A percentile compares a stretch with the other conserved stretches of the same genome.
Conservation (phyloP, 2,329 filamentous ascomycete genomes). For the Pseudogymnoascus sp. region DNA sequence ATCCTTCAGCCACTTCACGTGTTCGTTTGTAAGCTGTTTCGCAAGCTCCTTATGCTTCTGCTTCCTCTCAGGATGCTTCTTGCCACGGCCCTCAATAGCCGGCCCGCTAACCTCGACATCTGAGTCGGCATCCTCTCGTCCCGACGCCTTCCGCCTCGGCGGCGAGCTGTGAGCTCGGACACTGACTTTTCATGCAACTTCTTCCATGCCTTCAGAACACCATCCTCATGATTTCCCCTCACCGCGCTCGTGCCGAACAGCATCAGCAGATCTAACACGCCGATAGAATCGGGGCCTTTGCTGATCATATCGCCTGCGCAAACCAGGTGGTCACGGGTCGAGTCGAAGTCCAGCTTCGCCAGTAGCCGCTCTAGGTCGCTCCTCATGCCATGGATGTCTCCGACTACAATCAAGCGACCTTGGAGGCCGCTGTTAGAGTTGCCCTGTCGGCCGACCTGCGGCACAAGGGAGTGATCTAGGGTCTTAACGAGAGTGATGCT, state of each 20-base stretch:
- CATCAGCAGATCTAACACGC: slow-evolving; percentile 71
- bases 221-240: slow-evolving; percentile 89
- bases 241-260: slow-evolving; percentile 70
- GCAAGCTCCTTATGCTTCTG: slow-evolving; percentile 23
- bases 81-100: background rate
- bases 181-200: slow-evolving; percentile 28
- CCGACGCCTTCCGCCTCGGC: slow-evolving; percentile 25
- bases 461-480: background rate
- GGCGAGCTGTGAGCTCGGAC: slow-evolving; percentile 12
- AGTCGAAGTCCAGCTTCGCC: slow-evolving; percentile 56
- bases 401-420: slow-evolving; percentile 66
- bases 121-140: slow-evolving; percentile 19
- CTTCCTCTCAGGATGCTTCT: slow-evolving; percentile 3
- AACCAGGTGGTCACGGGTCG: slow-evolving; percentile 64
- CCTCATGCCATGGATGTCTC: slow-evolving; percentile 88
- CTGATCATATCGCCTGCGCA: slow-evolving; percentile 73
- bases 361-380: slow-evolving; percentile 61
- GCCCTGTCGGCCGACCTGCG: background rate
- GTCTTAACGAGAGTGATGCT: background rate
- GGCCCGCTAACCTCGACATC: background rate
- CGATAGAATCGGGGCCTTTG: slow-evolving; percentile 78
- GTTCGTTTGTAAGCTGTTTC: slow-evolving; percentile 35
- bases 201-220: slow-evolving; percentile 62
- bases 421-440: background rate
- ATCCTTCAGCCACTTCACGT: slow-evolving; percentile 61